Conservation (phyloP, 2,329 filamentous ascomycete genomes). For the Penicillium sp. region DNA sequence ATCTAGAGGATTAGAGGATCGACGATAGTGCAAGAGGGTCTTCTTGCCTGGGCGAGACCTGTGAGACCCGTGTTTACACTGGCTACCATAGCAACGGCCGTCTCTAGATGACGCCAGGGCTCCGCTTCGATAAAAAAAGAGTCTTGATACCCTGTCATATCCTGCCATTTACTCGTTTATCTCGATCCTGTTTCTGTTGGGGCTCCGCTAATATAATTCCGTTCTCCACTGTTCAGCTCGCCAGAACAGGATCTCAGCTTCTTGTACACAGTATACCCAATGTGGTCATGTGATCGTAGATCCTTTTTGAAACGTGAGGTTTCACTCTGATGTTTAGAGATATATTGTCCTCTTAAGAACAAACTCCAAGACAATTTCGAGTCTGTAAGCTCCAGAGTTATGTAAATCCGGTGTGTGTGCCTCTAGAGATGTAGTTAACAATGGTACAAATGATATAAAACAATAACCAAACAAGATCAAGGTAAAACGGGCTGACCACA, state of each 20-base stretch:
- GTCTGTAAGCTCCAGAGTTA: too few relatives aligned
- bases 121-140: constrained; percentile 13
- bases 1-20: constrained; percentile 23
- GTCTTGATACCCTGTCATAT: constrained; percentile 9
- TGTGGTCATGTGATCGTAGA: constrained; percentile 5
- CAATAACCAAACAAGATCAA: neutral
- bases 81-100: constrained; percentile 40
- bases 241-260: constrained; percentile 8
- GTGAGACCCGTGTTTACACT: constrained; percentile 36
- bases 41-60: constrained; percentile 7
- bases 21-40: constrained; percentile 20
- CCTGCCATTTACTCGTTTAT: constrained; percentile 5
- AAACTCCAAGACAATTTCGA: too few relatives aligned
- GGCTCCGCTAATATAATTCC: constrained; percentile 17
- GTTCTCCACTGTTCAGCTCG: constrained; percentile 28
- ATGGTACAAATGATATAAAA: too few relatives aligned
- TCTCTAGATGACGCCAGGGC: constrained; percentile 24
- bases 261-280: neutral
- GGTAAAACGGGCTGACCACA: neutral
- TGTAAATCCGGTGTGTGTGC: neutral
- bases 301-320: neutral
- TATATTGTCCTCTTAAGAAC: neutral
- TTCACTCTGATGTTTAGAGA: neutral
- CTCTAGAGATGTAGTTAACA: too few relatives aligned
- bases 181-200: constrained; percentile 13